Conservation (phyloP, 352 stramenopile species). For the Nothophytophthora sp. region DNA sequence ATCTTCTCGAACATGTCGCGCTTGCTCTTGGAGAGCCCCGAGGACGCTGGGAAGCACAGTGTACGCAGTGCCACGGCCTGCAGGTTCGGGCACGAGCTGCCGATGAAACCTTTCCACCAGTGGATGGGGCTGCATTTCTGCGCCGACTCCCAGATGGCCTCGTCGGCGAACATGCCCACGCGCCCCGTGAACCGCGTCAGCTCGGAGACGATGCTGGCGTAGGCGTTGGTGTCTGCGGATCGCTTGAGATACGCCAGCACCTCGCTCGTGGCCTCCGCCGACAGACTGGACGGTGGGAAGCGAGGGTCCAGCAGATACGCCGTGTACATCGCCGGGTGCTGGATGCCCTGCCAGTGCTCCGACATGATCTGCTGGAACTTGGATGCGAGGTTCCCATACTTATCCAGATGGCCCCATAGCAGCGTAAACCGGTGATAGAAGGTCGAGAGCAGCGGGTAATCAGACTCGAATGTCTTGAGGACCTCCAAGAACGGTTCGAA, state of each 20-base stretch:
- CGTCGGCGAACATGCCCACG: constrained; percentile 67
- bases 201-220: constrained; percentile 60
- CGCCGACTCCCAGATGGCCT: constrained; percentile 73
- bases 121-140: constrained; percentile 71
- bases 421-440: constrained; percentile 79
- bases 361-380: constrained; percentile 61
- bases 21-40: constrained; percentile 49
- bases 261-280: constrained; percentile 56
- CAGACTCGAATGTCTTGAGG: constrained; percentile 61
- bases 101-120: constrained; percentile 86
- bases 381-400: constrained; percentile 46
- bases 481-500: constrained; percentile 73
- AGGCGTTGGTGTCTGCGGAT: constrained; percentile 35
- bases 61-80: constrained; percentile 64
- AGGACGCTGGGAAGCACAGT: constrained; percentile 57
- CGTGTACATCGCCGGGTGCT: constrained; percentile 75
- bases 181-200: constrained; percentile 67
- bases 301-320: constrained; percentile 79
- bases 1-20: constrained; percentile 65
- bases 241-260: constrained; percentile 65
- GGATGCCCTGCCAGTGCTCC: constrained; percentile 55
- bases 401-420: constrained; percentile 66
- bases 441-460: constrained; percentile 63
- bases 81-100: constrained; percentile 64
- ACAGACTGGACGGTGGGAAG: constrained; percentile 54